Percentiles rank a stretch among this genome's conserved stretches.
These are phyloP conservation scores for Plantago coronopus DNA, from an alignment of 305 asterid species.

Conservation along the genomic window DNA sequence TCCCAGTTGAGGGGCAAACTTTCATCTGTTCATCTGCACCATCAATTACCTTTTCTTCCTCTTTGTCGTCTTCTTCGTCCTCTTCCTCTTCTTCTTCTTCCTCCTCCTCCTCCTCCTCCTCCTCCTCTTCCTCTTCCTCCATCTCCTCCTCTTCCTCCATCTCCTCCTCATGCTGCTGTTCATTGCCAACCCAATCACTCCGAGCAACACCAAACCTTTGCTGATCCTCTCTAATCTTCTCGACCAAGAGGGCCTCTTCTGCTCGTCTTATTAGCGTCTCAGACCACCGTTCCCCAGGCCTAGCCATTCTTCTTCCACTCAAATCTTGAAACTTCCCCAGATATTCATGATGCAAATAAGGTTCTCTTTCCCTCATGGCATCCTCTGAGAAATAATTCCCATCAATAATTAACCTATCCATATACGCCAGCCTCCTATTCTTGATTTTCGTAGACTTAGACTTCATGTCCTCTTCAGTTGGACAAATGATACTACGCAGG, in stretches of 20 bases:
- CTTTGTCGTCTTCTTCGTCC: conserved; percentile 35
- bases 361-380: conserved; percentile 97
- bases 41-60: conserved; percentile 25
- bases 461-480: conserved; percentile 63
- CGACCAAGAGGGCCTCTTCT: conserved; percentile 78
- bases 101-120: conserved; percentile 35
- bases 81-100: conserved; percentile 49
- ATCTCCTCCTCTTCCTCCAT: conserved; percentile 50
- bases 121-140: conserved; percentile 38
- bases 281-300: conserved; percentile 98
- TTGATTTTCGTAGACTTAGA: conserved; percentile 60
- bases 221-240: conserved; percentile 80
- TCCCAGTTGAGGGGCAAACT: conserved; percentile 26
- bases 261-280: conserved; percentile 80
- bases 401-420: conserved; percentile 60
- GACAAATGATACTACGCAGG: conserved; percentile 60
- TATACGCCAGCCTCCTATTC: conserved; percentile 80
- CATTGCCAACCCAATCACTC: conserved; percentile 86
- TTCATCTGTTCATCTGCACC: conserved; percentile 25
- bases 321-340: conserved; percentile 89
- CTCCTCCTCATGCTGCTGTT: conserved; percentile 35
- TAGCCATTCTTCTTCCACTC: conserved; percentile 81
- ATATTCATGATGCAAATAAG: conserved; percentile 88
- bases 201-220: conserved; percentile 78
- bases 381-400: conserved; percentile 90